A percentile compares a stretch with the other conserved stretches of the same genome.
These are phyloP conservation scores for Chaetomium sp. DNA, from an alignment of 2,329 filamentous ascomycete species.

Conservation along the genomic window DNA sequence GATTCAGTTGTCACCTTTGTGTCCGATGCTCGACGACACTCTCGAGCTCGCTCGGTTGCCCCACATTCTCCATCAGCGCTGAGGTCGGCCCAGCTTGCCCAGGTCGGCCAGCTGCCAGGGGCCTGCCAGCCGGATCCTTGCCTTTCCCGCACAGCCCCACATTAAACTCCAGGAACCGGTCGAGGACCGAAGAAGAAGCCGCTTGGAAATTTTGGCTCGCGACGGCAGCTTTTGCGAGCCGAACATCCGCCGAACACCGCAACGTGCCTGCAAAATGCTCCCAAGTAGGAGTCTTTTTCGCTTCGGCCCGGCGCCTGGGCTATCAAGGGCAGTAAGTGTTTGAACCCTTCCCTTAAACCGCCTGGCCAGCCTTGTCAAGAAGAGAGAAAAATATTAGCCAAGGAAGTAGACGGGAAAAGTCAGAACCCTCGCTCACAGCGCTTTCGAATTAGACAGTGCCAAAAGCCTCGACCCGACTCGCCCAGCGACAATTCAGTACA, in stretches of 20 bases:
- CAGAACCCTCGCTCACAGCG: neutral
- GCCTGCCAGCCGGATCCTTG: no score
- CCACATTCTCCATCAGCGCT: no score
- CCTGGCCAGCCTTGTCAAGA: neutral
- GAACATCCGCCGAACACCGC: slow-evolving; percentile 1
- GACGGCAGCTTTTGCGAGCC: neutral
- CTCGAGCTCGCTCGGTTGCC: no score
- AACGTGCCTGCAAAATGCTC: slow-evolving; percentile 38
- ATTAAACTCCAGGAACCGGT: neutral
- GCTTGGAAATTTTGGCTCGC: slow-evolving; percentile 12
- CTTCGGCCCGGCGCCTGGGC: slow-evolving; percentile 38
- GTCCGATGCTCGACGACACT: no score
- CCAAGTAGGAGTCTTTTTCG: slow-evolving; percentile 47
- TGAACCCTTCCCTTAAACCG: slow-evolving; percentile 6
- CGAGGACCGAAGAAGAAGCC: no score
- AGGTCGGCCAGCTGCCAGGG: no score
- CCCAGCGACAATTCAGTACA: slow-evolving; percentile 28
- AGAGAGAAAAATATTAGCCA: no score
- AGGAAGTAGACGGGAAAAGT: no score
- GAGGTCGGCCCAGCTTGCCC: no score
- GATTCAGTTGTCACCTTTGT: no score
- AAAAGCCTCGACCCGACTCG: slow-evolving; percentile 7
- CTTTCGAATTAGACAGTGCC: slow-evolving; percentile 9
- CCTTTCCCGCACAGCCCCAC: neutral
- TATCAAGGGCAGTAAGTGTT: slow-evolving; percentile 32